phyloP scores from a whole-genome alignment of 2,329 filamentous ascomycete species.

The Magnaporthiopsis rhizophila region DNA sequence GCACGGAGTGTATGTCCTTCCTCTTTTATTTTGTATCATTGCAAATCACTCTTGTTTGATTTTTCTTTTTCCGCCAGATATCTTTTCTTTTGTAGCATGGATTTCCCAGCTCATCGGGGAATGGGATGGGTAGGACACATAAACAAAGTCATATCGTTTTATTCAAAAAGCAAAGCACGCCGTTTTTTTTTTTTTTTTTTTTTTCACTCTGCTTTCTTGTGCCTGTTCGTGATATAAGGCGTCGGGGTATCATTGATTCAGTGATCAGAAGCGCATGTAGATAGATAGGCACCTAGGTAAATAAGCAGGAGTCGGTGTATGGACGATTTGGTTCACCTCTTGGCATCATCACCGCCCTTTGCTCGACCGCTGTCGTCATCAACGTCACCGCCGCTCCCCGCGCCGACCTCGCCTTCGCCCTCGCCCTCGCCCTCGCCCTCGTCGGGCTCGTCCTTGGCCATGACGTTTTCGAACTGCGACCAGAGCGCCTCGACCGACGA shows the following conservation, averaged over 20 bases:
- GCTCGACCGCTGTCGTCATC: not conserved
- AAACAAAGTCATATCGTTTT: slow-evolving; percentile 1
- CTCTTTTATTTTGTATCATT: not conserved
- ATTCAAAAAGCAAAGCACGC: not conserved
- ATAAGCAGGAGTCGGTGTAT: too few species aligned
- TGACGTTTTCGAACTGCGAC: slow-evolving; percentile 95
- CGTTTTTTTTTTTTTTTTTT: too few species aligned
- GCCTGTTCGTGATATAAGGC: not conserved
- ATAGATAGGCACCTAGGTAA: too few species aligned
- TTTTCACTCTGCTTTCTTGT: not conserved
- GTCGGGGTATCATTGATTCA: not conserved
- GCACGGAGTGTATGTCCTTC: slow-evolving; percentile 1
- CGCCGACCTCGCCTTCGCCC: slow-evolving; percentile 16
- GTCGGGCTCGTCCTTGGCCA: slow-evolving; percentile 51
- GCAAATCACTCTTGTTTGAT: not conserved
- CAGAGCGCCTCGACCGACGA: slow-evolving; percentile 93
- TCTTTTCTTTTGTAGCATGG: slow-evolving; percentile 15
- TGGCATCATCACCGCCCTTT: not conserved
- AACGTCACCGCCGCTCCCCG: slow-evolving; percentile 1
- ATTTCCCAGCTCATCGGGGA: slow-evolving; percentile 6
- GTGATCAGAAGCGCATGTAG: not conserved
- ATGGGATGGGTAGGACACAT: slow-evolving; percentile 10
- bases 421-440: slow-evolving; percentile 16
- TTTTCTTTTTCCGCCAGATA: not conserved
- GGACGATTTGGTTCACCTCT: slow-evolving; percentile 1